Evolutionary conservation across 768 basidiomycete species (phyloP).

Genomic region (Termitomyces heimii): DNA sequence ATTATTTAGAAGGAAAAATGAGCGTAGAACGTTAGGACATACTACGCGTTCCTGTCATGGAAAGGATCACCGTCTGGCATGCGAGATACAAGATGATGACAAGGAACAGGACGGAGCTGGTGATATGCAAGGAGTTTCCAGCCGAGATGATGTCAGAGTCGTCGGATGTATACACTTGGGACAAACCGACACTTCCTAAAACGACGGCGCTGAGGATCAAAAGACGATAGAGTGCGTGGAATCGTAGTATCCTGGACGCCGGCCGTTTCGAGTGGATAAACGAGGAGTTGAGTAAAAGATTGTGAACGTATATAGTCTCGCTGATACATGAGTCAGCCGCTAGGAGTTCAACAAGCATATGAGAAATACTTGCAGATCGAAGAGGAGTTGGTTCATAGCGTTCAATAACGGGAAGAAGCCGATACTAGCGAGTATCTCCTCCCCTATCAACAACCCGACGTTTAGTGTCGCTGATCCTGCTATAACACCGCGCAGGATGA

Average conservation of each 20-base stretch:
- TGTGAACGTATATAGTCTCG: background rate
- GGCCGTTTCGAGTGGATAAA: background rate
- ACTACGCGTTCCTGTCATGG: background rate
- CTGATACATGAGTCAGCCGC: slow-evolving; percentile 1
- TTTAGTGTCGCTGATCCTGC: background rate
- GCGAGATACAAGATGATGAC: slow-evolving; percentile 1
- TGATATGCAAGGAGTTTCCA: background rate
- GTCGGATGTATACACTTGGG: slow-evolving; percentile 1
- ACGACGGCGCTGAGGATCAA: background rate
- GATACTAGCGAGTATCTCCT: background rate
- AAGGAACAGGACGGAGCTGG: slow-evolving; percentile 1
- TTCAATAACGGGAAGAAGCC: slow-evolving; percentile 2
- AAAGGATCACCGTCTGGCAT: background rate
- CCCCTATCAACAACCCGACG: slow-evolving; percentile 2
- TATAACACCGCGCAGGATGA: background rate
- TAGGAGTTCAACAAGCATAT: background rate
- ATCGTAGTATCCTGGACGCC: background rate
- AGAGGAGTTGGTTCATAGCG: background rate
- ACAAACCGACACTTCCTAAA: slow-evolving; percentile 2
- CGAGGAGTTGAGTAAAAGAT: background rate
- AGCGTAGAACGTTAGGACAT: background rate
- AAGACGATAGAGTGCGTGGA: background rate
- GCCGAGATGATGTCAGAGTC: background rate
- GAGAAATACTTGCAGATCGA: background rate
- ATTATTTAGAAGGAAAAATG: background rate